These are phyloP conservation scores for Globisporangium spinosum DNA, from an alignment of 352 stramenopile species.

Conservation along the genomic window DNA sequence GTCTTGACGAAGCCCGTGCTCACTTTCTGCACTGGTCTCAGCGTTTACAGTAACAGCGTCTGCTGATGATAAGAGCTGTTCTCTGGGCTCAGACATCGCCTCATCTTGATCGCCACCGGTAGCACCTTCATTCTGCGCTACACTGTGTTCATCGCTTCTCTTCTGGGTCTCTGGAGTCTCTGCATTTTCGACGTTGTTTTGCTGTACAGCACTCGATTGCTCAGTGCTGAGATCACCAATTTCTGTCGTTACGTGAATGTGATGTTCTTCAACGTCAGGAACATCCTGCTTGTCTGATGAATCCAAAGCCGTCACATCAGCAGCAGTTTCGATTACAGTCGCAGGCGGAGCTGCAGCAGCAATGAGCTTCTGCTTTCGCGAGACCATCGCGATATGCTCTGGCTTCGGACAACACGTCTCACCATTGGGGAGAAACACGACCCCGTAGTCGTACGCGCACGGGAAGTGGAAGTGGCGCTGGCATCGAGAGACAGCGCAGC, in stretches of 20 bases:
- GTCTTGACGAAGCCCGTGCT: background rate
- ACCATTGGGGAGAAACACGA: constrained; percentile 64
- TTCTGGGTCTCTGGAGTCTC: background rate
- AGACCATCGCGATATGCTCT: constrained; percentile 49
- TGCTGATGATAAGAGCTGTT: no score
- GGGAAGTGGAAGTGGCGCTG: constrained; percentile 92
- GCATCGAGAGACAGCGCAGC: constrained; percentile 87
- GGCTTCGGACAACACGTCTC: constrained; percentile 63
- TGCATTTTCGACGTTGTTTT: background rate
- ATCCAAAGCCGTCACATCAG: background rate
- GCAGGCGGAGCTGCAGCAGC: background rate
- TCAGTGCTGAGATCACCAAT: background rate
- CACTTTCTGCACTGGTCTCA: background rate
- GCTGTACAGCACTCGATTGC: background rate
- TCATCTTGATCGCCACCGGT: background rate
- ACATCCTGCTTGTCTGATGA: background rate
- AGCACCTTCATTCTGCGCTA: background rate
- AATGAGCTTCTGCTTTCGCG: constrained; percentile 24
- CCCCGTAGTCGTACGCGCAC: constrained; percentile 80
- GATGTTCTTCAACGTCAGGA: background rate
- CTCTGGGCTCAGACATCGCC: background rate
- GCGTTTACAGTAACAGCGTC: no score
- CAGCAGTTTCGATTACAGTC: background rate
- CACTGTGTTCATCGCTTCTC: background rate
- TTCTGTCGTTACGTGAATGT: background rate